Evolutionary conservation across 2,329 filamentous ascomycete species (phyloP).

Genomic region (Hortaea werneckii): DNA sequence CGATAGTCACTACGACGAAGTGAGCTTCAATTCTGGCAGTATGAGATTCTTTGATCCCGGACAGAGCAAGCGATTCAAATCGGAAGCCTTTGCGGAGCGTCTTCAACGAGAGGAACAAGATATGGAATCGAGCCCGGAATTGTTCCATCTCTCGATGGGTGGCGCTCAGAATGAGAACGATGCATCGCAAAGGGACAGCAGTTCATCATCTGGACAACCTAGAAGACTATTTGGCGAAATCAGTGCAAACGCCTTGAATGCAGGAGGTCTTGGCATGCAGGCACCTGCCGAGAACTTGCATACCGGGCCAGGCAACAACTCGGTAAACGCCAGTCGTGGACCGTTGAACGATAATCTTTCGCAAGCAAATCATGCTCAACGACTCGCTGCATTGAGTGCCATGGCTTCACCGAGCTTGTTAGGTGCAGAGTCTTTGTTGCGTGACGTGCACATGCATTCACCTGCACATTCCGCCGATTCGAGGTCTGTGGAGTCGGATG

Average conservation of each 20-base stretch:
- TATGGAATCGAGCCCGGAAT: conserved; percentile 28
- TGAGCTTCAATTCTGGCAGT: conserved; percentile 27
- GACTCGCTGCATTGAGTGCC: background rate
- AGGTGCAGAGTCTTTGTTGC: conserved; percentile 38
- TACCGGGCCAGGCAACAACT: background rate
- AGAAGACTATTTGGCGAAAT: conserved; percentile 52
- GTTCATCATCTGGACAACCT: background rate
- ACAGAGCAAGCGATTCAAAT: conserved; percentile 36
- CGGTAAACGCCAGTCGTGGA: background rate
- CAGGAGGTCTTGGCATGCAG: conserved; percentile 10
- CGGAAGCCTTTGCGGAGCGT: conserved; percentile 28
- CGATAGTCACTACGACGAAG: conserved; percentile 14
- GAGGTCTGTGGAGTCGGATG: conserved; percentile 21
- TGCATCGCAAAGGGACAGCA: background rate
- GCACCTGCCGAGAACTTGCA: background rate
- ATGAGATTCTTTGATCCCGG: conserved; percentile 29
- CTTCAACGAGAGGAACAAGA: conserved; percentile 14
- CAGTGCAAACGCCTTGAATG: conserved; percentile 43
- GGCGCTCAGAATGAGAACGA: conserved; percentile 12
- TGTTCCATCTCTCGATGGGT: conserved; percentile 26
- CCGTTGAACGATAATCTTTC: too few species aligned
- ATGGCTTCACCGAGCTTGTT: conserved; percentile 30
- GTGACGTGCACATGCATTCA: conserved; percentile 40
- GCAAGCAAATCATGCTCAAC: conserved; percentile 1
- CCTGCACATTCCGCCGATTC: conserved; percentile 28